Evolutionary conservation across 2,329 filamentous ascomycete genomes (phyloP), one percentile per base, ranked within the genome.

Genomic region (Pochonia chlamydosporia): DNA sequence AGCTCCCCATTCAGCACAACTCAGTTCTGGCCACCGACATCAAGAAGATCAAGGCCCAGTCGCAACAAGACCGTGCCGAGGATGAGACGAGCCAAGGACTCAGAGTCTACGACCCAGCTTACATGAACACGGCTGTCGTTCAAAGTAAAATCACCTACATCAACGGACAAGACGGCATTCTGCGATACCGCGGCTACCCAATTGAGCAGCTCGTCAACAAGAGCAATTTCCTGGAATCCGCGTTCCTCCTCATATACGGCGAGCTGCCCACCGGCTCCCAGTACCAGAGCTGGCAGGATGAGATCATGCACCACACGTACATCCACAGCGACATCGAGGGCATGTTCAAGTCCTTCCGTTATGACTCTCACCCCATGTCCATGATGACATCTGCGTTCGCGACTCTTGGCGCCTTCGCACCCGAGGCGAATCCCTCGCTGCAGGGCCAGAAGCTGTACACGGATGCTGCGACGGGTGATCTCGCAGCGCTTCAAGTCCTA

Each of bases 291-390:
- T 76, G 73, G 72, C 62, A 70, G 37, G 64, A 67, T 31, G 72
- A 76, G 59, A 63, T 75, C 52, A 73, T 74, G 70, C 70, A 74
- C 56, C 73, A 76, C 59, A 75, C 70, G 16, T 73, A 69, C 53
- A 68, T 73, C 39, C 71, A 73, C 62, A 72, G 63, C 49, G 71
- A 73, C 51, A 73, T 73, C 25, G 71, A 73, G 62, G 65, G 63
- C 57, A 74, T 73, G 67, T 72, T 73, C 63, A 73, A 73, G 62
- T 71, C 68, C 2, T 74, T 74, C 62, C 70, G 71, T 14, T 73
- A 73, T 59, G 73, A 76, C 55, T 73, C 73, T 9, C 73, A 75
- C 49, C 73, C 73, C 18, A 76, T 76, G 73, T 69, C 70, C 46
- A 74, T 76, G 67, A 57, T 76, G 59, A 71, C 72, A 1, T 70